phyloP scores from a whole-genome alignment of 2,329 filamentous ascomycete species.

The Macrophomina phaseolina region DNA sequence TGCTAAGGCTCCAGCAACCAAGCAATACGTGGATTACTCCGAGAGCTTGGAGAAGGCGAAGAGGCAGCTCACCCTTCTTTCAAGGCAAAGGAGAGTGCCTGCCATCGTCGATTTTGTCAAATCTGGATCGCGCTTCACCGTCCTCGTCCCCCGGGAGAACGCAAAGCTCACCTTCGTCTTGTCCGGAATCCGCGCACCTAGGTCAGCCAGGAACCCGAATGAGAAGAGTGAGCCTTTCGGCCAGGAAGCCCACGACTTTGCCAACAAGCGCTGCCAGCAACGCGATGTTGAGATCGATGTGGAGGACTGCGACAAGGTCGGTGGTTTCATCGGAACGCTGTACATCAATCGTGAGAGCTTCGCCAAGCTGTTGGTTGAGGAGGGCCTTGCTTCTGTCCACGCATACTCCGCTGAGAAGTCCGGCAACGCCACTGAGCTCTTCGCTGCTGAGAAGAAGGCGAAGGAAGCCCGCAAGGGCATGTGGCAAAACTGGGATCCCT shows the following conservation, averaged over 20 bases:
- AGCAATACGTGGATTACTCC: constrained; percentile 86
- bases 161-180: constrained; percentile 95
- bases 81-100: constrained; percentile 89
- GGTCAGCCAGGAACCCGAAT: constrained; percentile 78
- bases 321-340: constrained; percentile 94
- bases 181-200: constrained; percentile 87
- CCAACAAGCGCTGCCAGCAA: constrained; percentile 86
- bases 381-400: constrained; percentile 91
- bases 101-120: constrained; percentile 97
- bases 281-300: constrained; percentile 96
- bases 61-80: constrained; percentile 84
- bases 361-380: constrained; percentile 89
- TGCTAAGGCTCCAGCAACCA: constrained; percentile 81
- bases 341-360: constrained; percentile 96
- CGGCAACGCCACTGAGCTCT: constrained; percentile 84
- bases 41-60: constrained; percentile 95
- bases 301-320: constrained; percentile 92
- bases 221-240: constrained; percentile 93
- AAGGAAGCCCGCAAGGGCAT: constrained; percentile 88
- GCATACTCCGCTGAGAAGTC: constrained; percentile 95
- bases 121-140: constrained; percentile 90
- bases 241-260: constrained; percentile 91
- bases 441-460: constrained; percentile 84
- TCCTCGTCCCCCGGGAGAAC: constrained; percentile 89
- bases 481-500: constrained; percentile 95